Conservation (phyloP, 805 yeast species). For the Schizosaccharomyces osmophilus region DNA sequence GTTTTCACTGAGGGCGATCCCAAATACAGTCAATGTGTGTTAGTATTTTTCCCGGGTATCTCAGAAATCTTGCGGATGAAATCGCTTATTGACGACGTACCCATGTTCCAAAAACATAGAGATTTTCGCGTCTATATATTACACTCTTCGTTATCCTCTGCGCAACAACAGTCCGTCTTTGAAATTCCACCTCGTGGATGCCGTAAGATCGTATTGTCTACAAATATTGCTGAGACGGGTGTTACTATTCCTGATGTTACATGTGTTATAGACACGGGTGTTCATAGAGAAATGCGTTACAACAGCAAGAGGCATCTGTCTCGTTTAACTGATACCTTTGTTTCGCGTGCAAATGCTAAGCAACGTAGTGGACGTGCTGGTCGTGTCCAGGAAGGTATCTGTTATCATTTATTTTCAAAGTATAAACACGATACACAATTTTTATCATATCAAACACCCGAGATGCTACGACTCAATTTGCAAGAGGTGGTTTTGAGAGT, state of each 20-base stretch:
- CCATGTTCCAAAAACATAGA: neutral
- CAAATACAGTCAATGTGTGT: slow-evolving; percentile 5
- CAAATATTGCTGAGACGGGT: slow-evolving; percentile 78
- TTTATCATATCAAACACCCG: slow-evolving; percentile 5
- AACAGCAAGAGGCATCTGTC: slow-evolving; percentile 54
- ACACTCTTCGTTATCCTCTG: slow-evolving; percentile 7
- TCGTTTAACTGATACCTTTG: slow-evolving; percentile 44
- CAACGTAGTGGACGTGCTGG: slow-evolving; percentile 75
- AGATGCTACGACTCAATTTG: slow-evolving; percentile 8
- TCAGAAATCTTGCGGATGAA: slow-evolving; percentile 6
- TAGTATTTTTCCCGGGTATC: slow-evolving; percentile 10
- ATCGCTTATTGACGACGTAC: neutral
- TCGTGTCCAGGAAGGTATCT: slow-evolving; percentile 51
- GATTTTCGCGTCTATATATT: slow-evolving; percentile 4
- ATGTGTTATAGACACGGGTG: slow-evolving; percentile 59
- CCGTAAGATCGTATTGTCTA: slow-evolving; percentile 57
- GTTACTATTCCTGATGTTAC: slow-evolving; percentile 60
- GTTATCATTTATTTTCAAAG: slow-evolving; percentile 37
- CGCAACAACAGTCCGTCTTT: slow-evolving; percentile 43
- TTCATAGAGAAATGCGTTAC: slow-evolving; percentile 51
- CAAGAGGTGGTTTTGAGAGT: slow-evolving; percentile 7
- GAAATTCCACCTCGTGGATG: slow-evolving; percentile 20
- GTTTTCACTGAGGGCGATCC: neutral
- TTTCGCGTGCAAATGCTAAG: slow-evolving; percentile 54
- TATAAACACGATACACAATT: slow-evolving; percentile 1